Evolutionary conservation across 305 asterid genomes (phyloP).

Genomic region (Nicotiana rustica): DNA sequence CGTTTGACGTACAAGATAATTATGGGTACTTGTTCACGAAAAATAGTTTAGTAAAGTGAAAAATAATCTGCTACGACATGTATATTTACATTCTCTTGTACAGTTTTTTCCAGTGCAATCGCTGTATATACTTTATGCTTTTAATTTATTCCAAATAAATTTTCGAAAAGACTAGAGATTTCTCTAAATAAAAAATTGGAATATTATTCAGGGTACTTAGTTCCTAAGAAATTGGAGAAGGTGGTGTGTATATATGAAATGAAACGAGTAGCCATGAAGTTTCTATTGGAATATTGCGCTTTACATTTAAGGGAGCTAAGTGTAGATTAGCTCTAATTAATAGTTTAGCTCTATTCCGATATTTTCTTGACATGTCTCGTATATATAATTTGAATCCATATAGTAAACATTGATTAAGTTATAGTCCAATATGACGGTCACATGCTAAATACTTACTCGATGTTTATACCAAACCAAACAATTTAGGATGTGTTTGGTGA

Average conservation of each 20-base stretch:
- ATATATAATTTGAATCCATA: no score
- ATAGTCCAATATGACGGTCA: no score
- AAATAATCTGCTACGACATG: background rate
- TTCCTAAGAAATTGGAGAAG: background rate
- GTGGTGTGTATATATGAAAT: background rate
- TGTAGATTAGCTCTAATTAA: no score
- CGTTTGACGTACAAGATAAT: background rate
- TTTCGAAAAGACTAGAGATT: background rate
- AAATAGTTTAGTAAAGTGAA: background rate
- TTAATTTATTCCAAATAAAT: no score
- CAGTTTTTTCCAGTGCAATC: background rate
- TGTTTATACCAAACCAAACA: no score
- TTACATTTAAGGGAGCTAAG: no score
- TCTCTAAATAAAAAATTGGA: background rate
- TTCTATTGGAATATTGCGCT: background rate
- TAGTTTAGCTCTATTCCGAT: no score
- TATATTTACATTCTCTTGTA: background rate
- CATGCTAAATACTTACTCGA: no score
- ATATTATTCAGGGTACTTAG: background rate
- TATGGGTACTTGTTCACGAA: background rate
- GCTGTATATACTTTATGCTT: background rate
- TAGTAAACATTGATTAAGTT: no score
- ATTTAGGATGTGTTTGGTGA: no score
- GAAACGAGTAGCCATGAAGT: background rate
- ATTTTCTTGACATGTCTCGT: no score